These are phyloP conservation scores for Paecilomyces sp. DNA, from an alignment of 2,329 filamentous ascomycete genomes.

Conservation along the genomic window DNA sequence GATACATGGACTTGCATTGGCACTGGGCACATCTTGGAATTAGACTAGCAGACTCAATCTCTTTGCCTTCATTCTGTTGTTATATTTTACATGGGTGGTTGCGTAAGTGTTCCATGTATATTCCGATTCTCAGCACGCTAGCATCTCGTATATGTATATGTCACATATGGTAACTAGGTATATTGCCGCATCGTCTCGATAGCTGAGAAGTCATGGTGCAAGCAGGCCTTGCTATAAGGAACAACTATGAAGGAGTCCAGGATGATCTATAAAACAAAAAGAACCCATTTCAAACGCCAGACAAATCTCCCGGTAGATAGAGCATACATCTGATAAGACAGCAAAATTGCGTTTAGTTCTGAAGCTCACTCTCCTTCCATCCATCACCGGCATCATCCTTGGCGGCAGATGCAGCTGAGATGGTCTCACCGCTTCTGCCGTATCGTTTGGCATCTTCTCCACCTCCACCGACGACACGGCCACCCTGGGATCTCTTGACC, in stretches of 20 bases:
- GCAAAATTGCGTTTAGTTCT: slow-evolving; percentile 37
- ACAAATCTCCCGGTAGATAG: background rate
- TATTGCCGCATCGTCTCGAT: too few relatives aligned
- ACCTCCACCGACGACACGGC: slow-evolving; percentile 49
- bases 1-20: background rate
- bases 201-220: too few relatives aligned
- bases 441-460: slow-evolving; percentile 19
- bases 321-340: background rate
- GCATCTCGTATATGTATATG: background rate
- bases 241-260: too few relatives aligned
- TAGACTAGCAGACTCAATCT: background rate
- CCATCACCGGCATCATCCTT: slow-evolving; percentile 43
- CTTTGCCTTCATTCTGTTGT: background rate
- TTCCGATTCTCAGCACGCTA: background rate
- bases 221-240: too few relatives aligned
- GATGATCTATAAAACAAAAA: background rate
- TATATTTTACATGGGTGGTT: background rate
- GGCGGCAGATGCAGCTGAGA: slow-evolving; percentile 36
- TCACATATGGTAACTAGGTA: background rate
- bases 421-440: slow-evolving; percentile 39
- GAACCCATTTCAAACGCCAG: background rate
- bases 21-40: background rate
- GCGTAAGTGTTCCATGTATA: background rate
- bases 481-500: slow-evolving; percentile 83
- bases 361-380: slow-evolving; percentile 64